These are phyloP conservation scores for Podaxis sp. DNA, from an alignment of 768 basidiomycete genomes.

Conservation along the genomic window DNA sequence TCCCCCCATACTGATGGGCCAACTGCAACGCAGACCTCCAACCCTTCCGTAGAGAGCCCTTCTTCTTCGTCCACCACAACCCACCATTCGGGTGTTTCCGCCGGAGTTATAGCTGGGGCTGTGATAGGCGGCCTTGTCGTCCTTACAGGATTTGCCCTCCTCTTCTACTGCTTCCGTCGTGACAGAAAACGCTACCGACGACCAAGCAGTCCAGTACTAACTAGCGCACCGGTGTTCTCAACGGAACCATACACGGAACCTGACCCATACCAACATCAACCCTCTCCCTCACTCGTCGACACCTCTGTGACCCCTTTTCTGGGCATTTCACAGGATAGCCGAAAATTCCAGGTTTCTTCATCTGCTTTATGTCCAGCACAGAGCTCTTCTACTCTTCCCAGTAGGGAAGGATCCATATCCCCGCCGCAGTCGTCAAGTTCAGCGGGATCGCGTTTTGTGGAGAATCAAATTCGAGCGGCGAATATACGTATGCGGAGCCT, in stretches of 20 bases:
- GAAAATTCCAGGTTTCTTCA: not conserved
- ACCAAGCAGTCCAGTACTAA: not conserved
- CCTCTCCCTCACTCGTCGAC: not conserved
- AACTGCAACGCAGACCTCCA: not conserved
- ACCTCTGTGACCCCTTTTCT: not conserved
- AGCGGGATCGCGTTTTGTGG: constrained; percentile 10
- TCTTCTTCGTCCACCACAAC: not conserved
- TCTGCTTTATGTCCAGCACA: not conserved
- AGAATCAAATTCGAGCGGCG: constrained; percentile 20
- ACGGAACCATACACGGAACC: not conserved
- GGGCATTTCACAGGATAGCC: not conserved
- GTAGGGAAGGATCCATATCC: not conserved
- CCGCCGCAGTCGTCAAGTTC: not conserved
- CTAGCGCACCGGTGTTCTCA: not conserved
- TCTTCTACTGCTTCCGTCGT: constrained; percentile 7
- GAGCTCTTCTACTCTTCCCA: not conserved
- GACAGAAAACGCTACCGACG: not conserved
- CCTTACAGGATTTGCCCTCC: not conserved
- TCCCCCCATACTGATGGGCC: not conserved
- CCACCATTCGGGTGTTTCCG: not conserved
- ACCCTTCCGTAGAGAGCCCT: not conserved
- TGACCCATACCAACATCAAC: not conserved
- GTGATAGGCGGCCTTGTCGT: constrained; percentile 6
- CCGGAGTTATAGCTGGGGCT: constrained; percentile 6
- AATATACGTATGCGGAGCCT: constrained; percentile 19